Evolutionary conservation across 208 protist species (phyloP), one percentile per base, ranked within the genome.

Genomic region (Novymonas esmeraldas): DNA sequence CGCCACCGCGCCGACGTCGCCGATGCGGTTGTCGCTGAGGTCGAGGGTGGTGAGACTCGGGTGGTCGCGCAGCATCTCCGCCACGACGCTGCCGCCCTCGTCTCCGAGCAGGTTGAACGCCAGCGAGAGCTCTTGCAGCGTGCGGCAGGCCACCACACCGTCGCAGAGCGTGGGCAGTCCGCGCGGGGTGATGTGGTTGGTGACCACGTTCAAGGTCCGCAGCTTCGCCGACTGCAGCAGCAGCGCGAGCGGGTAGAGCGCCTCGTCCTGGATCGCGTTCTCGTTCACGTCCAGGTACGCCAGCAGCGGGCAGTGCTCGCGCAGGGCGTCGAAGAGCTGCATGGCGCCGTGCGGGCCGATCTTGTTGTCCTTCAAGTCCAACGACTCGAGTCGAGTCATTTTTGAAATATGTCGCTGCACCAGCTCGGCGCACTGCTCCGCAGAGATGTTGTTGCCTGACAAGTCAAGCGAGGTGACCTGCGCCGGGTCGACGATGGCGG

Each of bases 361-460:
- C 54, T 82, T 79, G 61, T 96, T 96, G 73, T 89, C 83, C 61
- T 94, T 94, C 1, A 96, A 49, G 55, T 96, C 90, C 1, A 96
- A 72, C n/a, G 73, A 71, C 51, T 78, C 67, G 39, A 94, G 62
- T 49, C 85, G 79, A 4, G 56, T 34, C 85, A 95, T 90, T 31
- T 79, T 70, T 22, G 74, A 54, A 39, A 95, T 82, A 58, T 88
- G 87, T 7, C 62, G 58, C 20, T 83, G 51, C 10, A 81, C 75
- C 29, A 94, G 64, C 41, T 76, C 68, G 31, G 82, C 77, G 36
- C 65, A 81, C 28, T 84, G 26, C 14, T 90, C 80, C 2, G 70
- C 34, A 4, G 77, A 76, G 44, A 96, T 87, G 62, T 83, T 82
- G 73, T 92, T 96, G 36, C 84, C 90, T 2, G 87, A 93, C 28